Evolutionary conservation across 805 yeast species (phyloP).

Genomic region (Limtongia smithiae): DNA sequence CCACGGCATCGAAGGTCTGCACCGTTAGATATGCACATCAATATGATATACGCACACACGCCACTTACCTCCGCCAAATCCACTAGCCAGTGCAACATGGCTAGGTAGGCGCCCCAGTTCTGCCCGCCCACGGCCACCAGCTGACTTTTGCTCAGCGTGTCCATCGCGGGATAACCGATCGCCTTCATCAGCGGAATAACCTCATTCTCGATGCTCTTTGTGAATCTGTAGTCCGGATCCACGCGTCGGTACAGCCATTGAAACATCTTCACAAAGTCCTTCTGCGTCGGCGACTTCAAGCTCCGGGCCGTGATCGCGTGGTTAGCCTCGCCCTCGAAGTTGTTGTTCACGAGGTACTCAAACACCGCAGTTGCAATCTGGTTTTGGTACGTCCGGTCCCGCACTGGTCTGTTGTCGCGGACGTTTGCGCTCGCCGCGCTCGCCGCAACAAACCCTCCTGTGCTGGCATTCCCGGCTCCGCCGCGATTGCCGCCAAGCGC

Average conservation of each 20-base stretch:
- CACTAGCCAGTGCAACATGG: constrained; percentile 79
- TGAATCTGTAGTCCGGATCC: constrained; percentile 74
- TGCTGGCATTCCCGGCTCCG: constrained; percentile 3
- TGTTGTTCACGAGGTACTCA: constrained; percentile 58
- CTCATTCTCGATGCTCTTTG: constrained; percentile 68
- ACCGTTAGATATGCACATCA: too few species aligned
- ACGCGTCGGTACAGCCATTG: constrained; percentile 72
- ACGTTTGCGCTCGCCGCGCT: constrained; percentile 3
- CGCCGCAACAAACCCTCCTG: constrained; percentile 22
- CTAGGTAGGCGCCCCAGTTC: constrained; percentile 79
- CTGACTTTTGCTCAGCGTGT: constrained; percentile 75
- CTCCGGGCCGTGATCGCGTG: constrained; percentile 64
- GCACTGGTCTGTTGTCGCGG: constrained; percentile 69
- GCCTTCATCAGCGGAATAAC: constrained; percentile 63
- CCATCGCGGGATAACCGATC: constrained; percentile 75
- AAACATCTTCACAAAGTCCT: constrained; percentile 73
- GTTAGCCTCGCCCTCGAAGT: constrained; percentile 71
- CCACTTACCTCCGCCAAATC: constrained; percentile 42
- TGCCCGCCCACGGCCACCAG: constrained; percentile 85
- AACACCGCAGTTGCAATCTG: constrained; percentile 51
- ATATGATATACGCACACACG: too few species aligned
- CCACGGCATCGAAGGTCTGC: constrained; percentile 43
- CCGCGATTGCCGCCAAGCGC: not conserved
- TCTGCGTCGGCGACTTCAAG: constrained; percentile 76
- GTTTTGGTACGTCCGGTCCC: constrained; percentile 65